Conservation (phyloP, 2,329 filamentous ascomycete genomes). For the Gliomastix tumulicola region DNA sequence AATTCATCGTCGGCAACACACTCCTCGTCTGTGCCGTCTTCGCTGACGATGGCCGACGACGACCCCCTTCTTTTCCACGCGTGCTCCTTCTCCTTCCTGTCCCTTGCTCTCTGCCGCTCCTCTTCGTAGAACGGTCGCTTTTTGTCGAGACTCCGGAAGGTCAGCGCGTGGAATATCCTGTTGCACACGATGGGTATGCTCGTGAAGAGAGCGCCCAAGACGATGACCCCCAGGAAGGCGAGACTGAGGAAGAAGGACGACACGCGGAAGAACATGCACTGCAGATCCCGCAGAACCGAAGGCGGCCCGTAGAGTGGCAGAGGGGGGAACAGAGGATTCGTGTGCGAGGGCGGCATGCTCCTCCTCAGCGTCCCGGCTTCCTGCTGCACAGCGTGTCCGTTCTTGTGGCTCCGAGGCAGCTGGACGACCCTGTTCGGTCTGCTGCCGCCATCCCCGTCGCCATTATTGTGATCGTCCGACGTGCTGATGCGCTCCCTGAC, state of each 20-base stretch:
- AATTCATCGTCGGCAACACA: conserved; percentile 55
- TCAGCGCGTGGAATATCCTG: conserved; percentile 44
- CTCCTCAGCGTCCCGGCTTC: conserved; percentile 37
- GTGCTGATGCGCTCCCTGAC: conserved; percentile 16
- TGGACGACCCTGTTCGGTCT: conserved; percentile 18
- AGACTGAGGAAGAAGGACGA: conserved; percentile 72
- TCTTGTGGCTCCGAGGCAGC: conserved; percentile 15
- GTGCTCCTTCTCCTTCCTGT: conserved; percentile 49
- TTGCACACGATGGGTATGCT: conserved; percentile 48
- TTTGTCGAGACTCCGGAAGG: conserved; percentile 50
- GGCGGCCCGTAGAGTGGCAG: conserved; percentile 76
- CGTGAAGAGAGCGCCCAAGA: conserved; percentile 66
- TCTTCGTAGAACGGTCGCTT: conserved; percentile 65
- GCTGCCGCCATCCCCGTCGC: no score
- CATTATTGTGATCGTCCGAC: conserved; percentile 18
- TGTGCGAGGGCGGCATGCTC: conserved; percentile 57
- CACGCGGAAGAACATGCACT: conserved; percentile 57
- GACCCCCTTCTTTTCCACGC: conserved; percentile 50
- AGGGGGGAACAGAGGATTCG: conserved; percentile 78
- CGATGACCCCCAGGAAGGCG: conserved; percentile 68
- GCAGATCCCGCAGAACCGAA: conserved; percentile 54
- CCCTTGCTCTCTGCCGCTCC: conserved; percentile 53
- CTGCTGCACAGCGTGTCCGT: conserved; percentile 29
- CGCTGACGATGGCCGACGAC: conserved; percentile 26
- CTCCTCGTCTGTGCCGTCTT: no score